Conservation (phyloP, 2,329 filamentous ascomycete species). For the Fusarium albosuccineum region DNA sequence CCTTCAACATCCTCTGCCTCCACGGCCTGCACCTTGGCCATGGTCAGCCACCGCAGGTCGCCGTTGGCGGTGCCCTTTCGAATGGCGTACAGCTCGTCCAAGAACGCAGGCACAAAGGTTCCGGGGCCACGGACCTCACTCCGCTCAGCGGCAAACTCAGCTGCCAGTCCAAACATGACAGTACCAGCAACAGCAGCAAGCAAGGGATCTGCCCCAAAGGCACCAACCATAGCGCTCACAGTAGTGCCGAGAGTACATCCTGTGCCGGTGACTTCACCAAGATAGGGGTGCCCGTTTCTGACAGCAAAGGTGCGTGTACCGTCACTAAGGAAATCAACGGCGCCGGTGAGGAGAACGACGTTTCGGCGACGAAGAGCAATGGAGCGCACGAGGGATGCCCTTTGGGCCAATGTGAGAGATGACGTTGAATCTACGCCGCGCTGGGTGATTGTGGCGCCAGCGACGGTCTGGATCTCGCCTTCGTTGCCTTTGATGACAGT, state of each 20-base stretch:
- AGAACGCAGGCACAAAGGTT: slow-evolving; percentile 85
- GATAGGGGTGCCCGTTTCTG: slow-evolving; percentile 79
- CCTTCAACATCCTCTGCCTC: slow-evolving; percentile 42
- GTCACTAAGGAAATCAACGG: slow-evolving; percentile 82
- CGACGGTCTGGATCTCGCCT: slow-evolving; percentile 83
- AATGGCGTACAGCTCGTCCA: slow-evolving; percentile 75
- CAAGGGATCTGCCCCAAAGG: slow-evolving; percentile 73
- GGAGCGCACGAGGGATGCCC: slow-evolving; percentile 72
- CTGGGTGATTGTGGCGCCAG: slow-evolving; percentile 70
- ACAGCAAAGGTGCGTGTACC: slow-evolving; percentile 76
- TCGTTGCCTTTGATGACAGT: slow-evolving; percentile 96
- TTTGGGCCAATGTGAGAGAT: slow-evolving; percentile 62
- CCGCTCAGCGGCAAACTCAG: slow-evolving; percentile 76
- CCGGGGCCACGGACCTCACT: slow-evolving; percentile 81
- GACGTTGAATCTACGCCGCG: slow-evolving; percentile 86
- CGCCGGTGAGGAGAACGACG: slow-evolving; percentile 86
- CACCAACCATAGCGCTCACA: slow-evolving; percentile 80
- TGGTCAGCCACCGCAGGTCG: slow-evolving; percentile 64
- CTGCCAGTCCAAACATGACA: slow-evolving; percentile 80
- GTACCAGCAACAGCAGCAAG: slow-evolving; percentile 79
- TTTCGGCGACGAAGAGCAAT: slow-evolving; percentile 74
- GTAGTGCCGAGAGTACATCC: slow-evolving; percentile 89
- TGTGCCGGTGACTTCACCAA: slow-evolving; percentile 80
- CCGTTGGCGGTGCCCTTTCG: slow-evolving; percentile 62
- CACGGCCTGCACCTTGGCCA: slow-evolving; percentile 62